Evolutionary conservation across 805 yeast genomes (phyloP).

Genomic region (Candida argentea): DNA sequence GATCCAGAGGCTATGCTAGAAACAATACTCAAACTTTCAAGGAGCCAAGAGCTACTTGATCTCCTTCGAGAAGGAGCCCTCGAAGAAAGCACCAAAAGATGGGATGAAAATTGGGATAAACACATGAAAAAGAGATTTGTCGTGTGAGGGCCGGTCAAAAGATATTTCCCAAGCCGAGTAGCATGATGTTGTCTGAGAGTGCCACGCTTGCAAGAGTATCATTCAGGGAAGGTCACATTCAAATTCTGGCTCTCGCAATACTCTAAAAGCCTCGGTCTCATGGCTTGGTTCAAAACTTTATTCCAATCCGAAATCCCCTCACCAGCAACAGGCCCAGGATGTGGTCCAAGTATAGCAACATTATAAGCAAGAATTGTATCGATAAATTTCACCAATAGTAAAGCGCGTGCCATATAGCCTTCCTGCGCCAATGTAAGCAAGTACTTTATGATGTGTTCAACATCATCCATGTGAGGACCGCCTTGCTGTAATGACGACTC

Average conservation of each 20-base stretch:
- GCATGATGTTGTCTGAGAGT: not conserved
- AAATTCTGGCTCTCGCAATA: conserved; percentile 5
- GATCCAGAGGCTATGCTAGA: conserved; percentile 15
- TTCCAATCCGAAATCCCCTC: conserved; percentile 15
- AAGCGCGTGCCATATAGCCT: no score
- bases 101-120: conserved; percentile 67
- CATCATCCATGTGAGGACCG: conserved; percentile 28
- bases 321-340: no score
- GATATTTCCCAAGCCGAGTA: conserved; percentile 8
- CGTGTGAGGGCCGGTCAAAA: not conserved
- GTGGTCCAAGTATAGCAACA: no score
- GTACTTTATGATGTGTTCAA: no score
- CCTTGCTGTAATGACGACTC: conserved; percentile 15
- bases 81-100: conserved; percentile 53
- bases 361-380: no score
- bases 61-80: conserved; percentile 60
- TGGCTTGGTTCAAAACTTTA: conserved; percentile 3
- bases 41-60: conserved; percentile 20
- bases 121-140: conserved; percentile 29
- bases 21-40: conserved; percentile 16
- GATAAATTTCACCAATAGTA: no score
- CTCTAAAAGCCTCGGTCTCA: conserved; percentile 2
- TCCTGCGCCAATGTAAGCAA: no score
- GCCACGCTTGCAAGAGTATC: no score
- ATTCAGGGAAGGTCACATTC: no score